Evolutionary conservation across 257 asterid species (phyloP).

Genomic region (Agastache rugosa): DNA sequence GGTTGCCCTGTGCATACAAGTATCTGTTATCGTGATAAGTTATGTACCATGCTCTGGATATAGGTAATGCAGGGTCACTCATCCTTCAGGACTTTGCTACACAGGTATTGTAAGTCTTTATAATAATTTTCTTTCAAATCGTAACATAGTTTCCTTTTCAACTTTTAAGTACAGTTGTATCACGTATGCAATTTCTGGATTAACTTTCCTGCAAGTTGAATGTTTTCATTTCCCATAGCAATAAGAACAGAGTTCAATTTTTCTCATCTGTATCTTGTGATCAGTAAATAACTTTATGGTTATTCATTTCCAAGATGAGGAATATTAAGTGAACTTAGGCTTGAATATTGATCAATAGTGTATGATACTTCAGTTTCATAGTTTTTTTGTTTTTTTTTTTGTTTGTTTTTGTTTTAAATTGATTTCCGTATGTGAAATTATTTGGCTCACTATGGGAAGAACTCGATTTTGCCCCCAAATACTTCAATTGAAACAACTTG

Average conservation of each 20-base stretch:
- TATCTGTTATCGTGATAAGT: constrained; percentile 25
- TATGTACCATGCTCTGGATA: constrained; percentile 36
- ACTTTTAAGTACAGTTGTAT: neutral
- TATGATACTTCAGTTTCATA: neutral
- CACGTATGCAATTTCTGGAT: constrained; percentile 8
- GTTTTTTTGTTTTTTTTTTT: neutral
- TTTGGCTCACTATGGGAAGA: neutral
- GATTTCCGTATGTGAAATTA: neutral
- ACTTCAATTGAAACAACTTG: neutral
- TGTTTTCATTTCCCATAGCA: neutral
- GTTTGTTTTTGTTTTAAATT: neutral
- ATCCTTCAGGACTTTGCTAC: constrained; percentile 59
- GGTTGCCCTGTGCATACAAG: neutral
- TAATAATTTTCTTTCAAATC: neutral
- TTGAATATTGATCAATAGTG: neutral
- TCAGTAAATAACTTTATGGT: neutral
- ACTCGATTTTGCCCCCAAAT: neutral
- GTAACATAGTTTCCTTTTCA: neutral
- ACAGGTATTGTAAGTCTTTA: constrained; percentile 45
- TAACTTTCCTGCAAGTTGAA: constrained; percentile 3
- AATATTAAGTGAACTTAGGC: neutral
- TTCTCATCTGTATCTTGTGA: neutral
- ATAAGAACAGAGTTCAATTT: neutral
- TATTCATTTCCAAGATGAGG: neutral
- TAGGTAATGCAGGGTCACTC: constrained; percentile 75